A percentile compares a stretch with the other conserved stretches of the same genome.
These are phyloP conservation scores for Tetragonia tetragonoides DNA, from an alignment of 148 eudicot genomes.

Conservation along the genomic window DNA sequence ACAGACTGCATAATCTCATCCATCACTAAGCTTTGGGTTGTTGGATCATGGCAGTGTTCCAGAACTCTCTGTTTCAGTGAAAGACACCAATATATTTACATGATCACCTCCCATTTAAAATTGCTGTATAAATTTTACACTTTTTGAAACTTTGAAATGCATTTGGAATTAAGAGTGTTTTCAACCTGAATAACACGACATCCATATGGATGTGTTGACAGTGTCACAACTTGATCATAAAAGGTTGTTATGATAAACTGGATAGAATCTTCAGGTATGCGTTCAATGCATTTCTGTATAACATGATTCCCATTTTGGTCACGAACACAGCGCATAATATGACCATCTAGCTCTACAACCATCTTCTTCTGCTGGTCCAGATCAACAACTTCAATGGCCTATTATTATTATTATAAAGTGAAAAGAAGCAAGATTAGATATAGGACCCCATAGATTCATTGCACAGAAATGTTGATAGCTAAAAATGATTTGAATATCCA, in stretches of 20 bases:
- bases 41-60: conserved; percentile 76
- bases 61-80: conserved; percentile 68
- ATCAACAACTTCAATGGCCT: conserved; percentile 92
- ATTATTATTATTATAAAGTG: neutral
- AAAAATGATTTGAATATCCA: neutral
- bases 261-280: conserved; percentile 74
- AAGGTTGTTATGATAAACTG: conserved; percentile 73
- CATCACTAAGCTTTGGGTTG: conserved; percentile 70
- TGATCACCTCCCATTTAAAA: neutral
- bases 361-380: conserved; percentile 73
- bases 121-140: neutral
- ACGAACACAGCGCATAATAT: conserved; percentile 86
- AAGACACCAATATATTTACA: conserved; percentile 13
- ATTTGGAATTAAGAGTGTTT: neutral
- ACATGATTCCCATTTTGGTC: conserved; percentile 97
- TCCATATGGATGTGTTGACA: conserved; percentile 94
- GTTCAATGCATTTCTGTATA: conserved; percentile 88
- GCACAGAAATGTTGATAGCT: neutral
- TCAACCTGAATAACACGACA: conserved; percentile 86
- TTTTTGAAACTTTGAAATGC: neutral
- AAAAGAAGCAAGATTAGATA: neutral
- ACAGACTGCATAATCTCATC: conserved; percentile 75
- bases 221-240: conserved; percentile 69
- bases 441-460: neutral
- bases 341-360: conserved; percentile 86